Evolutionary conservation across 345 rosid species (phyloP), one percentile per base, ranked within the genome.

Genomic region (Brassica juncea): DNA sequence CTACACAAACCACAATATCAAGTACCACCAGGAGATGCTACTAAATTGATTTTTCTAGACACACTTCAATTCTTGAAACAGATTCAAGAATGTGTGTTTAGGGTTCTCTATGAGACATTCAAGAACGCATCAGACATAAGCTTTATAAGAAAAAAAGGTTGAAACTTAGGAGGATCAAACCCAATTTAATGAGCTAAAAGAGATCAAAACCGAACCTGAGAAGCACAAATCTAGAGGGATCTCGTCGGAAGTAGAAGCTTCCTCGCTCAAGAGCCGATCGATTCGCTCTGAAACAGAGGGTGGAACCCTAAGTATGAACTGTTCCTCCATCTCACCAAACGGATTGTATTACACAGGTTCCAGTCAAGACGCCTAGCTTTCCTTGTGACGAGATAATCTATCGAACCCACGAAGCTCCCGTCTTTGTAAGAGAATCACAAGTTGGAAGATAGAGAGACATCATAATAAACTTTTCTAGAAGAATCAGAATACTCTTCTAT

Each of bases 261-360:
- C 91, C 49, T 88, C 94, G 39, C 87, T 88, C 82, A 95, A 84
- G 39, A 91, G 93, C 2, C 82, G 84, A 74, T 93, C 92, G 77
- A 95, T 84, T 66, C 85, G 85, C 86, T 91, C 98, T 1, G 97
- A 93, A 73, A 92, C 85, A 31, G 98, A 90, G 55, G 92, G 92
- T 9, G 99, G 97, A 81, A 96, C 97, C 84, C 98, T 88, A 68
- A 96, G 90, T 78, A 96, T 85, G 82, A 96, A 92, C 71, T 92
- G 98, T 73, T 96, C 99, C 82, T 96, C 99, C 99, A 93, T 90
- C 12, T 8, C 42, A 59, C 63, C 32, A 44, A 44, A 16, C 30
- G 63, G 35, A 2, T 69, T 27, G 30, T 27, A 3, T 27, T 27
- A 27, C 0, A 27, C 30, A 27, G 30, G 30, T 27, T 27, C 30